Percentiles rank a stretch among this genome's conserved stretches.
Evolutionary conservation across 2,329 filamentous ascomycete genomes (phyloP).

Genomic region (Cryphonectria parasitica): DNA sequence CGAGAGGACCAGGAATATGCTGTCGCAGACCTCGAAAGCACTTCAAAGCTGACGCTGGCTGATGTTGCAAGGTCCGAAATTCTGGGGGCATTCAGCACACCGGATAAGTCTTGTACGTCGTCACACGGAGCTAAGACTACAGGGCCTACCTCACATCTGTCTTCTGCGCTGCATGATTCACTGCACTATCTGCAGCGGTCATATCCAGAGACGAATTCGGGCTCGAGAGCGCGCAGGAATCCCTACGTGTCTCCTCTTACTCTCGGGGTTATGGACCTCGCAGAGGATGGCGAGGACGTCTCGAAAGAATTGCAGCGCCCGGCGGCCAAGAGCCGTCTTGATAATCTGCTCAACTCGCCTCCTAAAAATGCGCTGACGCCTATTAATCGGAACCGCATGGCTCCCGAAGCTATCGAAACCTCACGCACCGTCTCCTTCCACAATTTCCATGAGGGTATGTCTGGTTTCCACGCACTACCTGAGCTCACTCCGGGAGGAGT

Average conservation of each 20-base stretch:
- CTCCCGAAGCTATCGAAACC: background rate
- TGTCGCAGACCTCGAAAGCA: background rate
- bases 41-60: background rate
- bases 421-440: conserved; percentile 6
- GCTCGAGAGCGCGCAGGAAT: background rate
- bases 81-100: background rate
- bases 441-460: background rate
- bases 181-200: conserved; percentile 21
- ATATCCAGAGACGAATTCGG: background rate
- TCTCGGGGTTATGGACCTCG: conserved; percentile 22
- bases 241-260: conserved; percentile 5
- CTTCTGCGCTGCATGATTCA: background rate
- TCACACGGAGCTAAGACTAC: background rate
- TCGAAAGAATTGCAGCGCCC: conserved; percentile 11
- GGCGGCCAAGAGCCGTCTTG: conserved; percentile 19
- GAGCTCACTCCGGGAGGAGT: conserved; percentile 9
- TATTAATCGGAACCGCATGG: conserved; percentile 12
- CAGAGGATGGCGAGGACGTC: conserved; percentile 23
- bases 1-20: background rate
- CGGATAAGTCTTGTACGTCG: background rate
- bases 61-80: background rate
- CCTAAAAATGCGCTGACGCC: conserved; percentile 3
- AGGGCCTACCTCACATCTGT: background rate
- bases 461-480: conserved; percentile 5
- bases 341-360: conserved; percentile 21